Base-by-base conservation (phyloP, 2,329 filamentous ascomycete genomes). In the Clarireedia sp. region DNA sequence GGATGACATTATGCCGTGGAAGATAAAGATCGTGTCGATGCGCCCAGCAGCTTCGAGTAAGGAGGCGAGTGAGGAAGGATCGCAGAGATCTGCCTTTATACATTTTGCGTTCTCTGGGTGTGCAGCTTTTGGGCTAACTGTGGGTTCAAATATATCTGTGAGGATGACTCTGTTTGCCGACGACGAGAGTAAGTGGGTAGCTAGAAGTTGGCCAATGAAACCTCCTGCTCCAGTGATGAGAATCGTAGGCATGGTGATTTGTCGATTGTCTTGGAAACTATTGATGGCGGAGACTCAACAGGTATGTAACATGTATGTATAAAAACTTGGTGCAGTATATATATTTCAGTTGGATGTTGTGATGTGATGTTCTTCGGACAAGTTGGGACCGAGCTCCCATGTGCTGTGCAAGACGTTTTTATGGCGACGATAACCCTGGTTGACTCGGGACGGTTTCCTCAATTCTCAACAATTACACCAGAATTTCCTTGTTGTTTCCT, bases 1-100 rank as follows among this genome's bases (percentile, higher is more conserved):
- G 16, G 76, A 75, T 0, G 80, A 83, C 82, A 85, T 85, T 69
- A 84, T 80, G 44, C 82, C 82, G 63, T 85, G 81, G 57, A 85
- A 76, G 48, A 83, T 74, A 66, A 81, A 84, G 45, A 80, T 74
- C 9, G 74, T 72, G 37, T 76, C 69, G 12, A 77, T 70, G 9
- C 58, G 63, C 0, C 63, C 59, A 1, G 64, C 55, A 7, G 53
- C n/a, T 6, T 47, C 43, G 38, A 74, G 61, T 14, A 74, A 64
- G 2, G 60, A 54, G 0, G 64, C 49, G 2, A 72, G 64, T 5
- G 65, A 66, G 0, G 62, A 23, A 1, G 67, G 55, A 48, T 70
- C 67, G 38, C 71, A 72, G 48, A 74, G 55, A 61, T 71, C 63
- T 2, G 67, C 63, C 40, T 68, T 55, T 26, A 71, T 59, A 2